These are phyloP conservation scores for Linum lewisii DNA, from an alignment of 345 rosid genomes.

Conservation along the genomic window DNA sequence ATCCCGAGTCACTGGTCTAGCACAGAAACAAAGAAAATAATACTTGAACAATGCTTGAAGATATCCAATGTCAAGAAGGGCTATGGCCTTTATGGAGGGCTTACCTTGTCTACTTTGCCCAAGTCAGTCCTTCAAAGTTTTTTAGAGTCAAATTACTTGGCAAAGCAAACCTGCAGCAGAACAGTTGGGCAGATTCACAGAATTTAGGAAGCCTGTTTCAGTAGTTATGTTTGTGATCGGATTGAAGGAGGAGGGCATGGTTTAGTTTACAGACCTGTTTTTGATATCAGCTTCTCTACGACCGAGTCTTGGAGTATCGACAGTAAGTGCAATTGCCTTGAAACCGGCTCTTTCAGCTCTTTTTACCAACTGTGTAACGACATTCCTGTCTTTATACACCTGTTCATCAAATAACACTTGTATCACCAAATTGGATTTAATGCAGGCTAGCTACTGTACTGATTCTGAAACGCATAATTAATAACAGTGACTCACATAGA, in stretches of 20 bases:
- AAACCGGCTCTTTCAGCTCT: slow-evolving; percentile 95
- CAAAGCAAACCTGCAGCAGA: slow-evolving; percentile 47
- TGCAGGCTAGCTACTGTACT: too few relatives aligned
- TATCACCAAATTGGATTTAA: too few relatives aligned
- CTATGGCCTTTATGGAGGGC: background rate
- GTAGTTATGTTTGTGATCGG: background rate
- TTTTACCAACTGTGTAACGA: slow-evolving; percentile 73
- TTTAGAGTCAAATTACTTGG: slow-evolving; percentile 68
- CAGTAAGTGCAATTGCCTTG: slow-evolving; percentile 91
- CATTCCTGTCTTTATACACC: slow-evolving; percentile 76
- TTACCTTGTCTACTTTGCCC: slow-evolving; percentile 67
- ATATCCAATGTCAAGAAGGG: background rate
- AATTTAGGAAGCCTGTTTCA: background rate
- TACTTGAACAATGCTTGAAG: background rate
- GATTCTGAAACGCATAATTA: too few relatives aligned
- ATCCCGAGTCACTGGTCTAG: slow-evolving; percentile 80
- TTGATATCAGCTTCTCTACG: slow-evolving; percentile 94
- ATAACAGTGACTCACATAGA: slow-evolving; percentile 58
- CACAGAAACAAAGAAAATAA: background rate
- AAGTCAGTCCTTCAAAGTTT: slow-evolving; percentile 86
- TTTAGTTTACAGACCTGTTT: slow-evolving; percentile 43
- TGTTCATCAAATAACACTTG: slow-evolving; percentile 11
- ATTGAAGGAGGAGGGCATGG: background rate
- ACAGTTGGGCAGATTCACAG: too few relatives aligned
- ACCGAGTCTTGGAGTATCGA: slow-evolving; percentile 91